A percentile compares a stretch with the other conserved stretches of the same genome.
phyloP scores from a whole-genome alignment of 2,329 filamentous ascomycete genomes.

The Neonectria faginata region DNA sequence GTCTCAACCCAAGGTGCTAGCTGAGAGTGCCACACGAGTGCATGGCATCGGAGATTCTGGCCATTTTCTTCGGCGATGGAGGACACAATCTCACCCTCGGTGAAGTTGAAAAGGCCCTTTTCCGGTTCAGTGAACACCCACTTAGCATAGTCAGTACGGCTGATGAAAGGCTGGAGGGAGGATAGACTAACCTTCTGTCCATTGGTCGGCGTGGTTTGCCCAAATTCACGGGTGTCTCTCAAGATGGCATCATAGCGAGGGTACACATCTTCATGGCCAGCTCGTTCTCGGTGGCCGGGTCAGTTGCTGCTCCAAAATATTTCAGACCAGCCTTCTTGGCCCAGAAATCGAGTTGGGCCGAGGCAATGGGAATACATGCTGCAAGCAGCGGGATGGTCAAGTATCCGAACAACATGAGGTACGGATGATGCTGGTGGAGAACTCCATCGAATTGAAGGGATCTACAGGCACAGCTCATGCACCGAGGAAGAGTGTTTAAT shows the following conservation, averaged over 20 bases:
- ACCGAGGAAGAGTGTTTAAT: not conserved
- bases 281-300: conserved; percentile 12
- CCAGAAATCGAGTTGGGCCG: conserved; percentile 10
- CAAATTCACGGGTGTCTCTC: conserved; percentile 7
- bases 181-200: conserved; percentile 9
- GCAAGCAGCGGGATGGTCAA: not conserved
- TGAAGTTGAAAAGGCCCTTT: conserved; percentile 7
- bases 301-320: conserved; percentile 16
- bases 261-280: conserved; percentile 5
- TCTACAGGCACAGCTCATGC: not conserved
- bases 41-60: conserved; percentile 71
- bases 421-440: not conserved
- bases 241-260: conserved; percentile 10
- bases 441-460: not conserved
- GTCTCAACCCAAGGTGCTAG: conserved; percentile 44
- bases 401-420: not conserved
- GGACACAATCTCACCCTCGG: conserved; percentile 9
- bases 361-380: not conserved
- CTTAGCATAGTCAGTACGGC: not conserved
- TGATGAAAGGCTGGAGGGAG: not conserved
- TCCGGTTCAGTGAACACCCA: conserved; percentile 7
- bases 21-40: conserved; percentile 57
- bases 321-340: conserved; percentile 10
- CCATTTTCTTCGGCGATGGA: conserved; percentile 54
- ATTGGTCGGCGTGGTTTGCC: conserved; percentile 6